Evolutionary conservation across 2,329 filamentous ascomycete species (phyloP).

Genomic region (Zymoseptoria ardabiliae): DNA sequence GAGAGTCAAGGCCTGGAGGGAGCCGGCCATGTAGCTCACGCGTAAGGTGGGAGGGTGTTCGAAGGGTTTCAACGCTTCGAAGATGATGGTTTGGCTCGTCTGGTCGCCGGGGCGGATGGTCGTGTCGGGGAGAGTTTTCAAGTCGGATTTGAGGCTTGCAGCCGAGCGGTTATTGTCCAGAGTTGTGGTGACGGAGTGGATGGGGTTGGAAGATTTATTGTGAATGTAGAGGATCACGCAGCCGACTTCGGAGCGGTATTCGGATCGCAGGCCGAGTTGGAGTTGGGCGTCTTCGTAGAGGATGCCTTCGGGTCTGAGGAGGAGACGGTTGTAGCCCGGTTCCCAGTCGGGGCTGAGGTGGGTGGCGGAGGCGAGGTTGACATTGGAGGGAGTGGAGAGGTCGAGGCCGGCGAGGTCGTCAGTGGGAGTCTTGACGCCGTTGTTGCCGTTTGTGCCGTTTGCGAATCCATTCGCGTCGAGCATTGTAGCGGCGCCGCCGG

Average conservation of each 20-base stretch:
- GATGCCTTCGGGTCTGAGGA: constrained; percentile 75
- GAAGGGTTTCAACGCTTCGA: constrained; percentile 78
- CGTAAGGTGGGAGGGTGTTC: constrained; percentile 80
- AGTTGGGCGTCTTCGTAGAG: constrained; percentile 93
- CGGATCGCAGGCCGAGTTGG: constrained; percentile 83
- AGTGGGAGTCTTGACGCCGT: constrained; percentile 27
- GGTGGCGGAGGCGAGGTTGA: constrained; percentile 84
- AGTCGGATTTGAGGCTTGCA: constrained; percentile 72
- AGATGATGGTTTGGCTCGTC: constrained; percentile 89
- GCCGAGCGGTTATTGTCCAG: constrained; percentile 68
- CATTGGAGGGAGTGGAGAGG: constrained; percentile 57
- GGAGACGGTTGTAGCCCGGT: constrained; percentile 73
- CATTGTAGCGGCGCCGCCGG: constrained; percentile 37
- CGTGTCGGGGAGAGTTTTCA: constrained; percentile 81
- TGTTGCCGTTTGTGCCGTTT: constrained; percentile 20
- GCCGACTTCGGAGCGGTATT: constrained; percentile 92
- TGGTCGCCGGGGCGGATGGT: constrained; percentile 67
- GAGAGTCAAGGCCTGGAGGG: constrained; percentile 83
- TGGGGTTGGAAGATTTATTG: constrained; percentile 79
- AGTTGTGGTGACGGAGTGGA: constrained; percentile 91
- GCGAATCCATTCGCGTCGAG: constrained; percentile 30
- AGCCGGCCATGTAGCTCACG: constrained; percentile 88
- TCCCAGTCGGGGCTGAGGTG: constrained; percentile 96
- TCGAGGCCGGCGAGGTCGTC: constrained; percentile 76
- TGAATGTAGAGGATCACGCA: constrained; percentile 93